phyloP scores from a whole-genome alignment of 495 filamentous ascomycete genomes.

The Aspergillus asperescens region DNA sequence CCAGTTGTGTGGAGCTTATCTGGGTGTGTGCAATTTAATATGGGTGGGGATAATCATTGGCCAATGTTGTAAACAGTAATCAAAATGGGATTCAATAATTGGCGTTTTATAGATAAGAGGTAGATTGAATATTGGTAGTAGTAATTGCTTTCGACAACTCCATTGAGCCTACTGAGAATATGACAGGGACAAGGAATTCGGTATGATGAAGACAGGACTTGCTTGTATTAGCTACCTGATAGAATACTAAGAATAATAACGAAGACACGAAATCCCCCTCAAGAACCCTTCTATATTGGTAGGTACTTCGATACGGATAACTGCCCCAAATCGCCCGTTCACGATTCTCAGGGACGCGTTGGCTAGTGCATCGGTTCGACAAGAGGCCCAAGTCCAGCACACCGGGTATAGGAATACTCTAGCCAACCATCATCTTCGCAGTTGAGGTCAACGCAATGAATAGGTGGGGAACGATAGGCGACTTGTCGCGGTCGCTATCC shows the following conservation, averaged over 20 bases:
- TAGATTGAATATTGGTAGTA: too few relatives aligned
- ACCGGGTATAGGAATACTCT: conserved; percentile 29
- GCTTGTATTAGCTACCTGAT: conserved; percentile 5
- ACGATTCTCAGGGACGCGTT: conserved; percentile 17
- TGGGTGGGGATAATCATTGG: too few relatives aligned
- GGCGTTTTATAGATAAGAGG: too few relatives aligned
- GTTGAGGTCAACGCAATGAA: conserved; percentile 19
- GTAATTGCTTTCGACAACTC: too few relatives aligned
- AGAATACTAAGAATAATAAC: conserved; percentile 7
- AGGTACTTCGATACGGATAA: conserved; percentile 11
- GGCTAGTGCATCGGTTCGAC: conserved; percentile 30
- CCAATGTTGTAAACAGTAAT: too few relatives aligned
- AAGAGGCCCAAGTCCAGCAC: conserved; percentile 34
- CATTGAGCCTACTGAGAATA: too few relatives aligned
- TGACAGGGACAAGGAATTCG: not conserved
- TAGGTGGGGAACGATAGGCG: conserved; percentile 19
- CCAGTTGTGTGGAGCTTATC: too few relatives aligned
- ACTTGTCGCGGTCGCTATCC: conserved; percentile 32
- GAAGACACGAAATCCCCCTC: conserved; percentile 8
- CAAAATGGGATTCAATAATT: too few relatives aligned
- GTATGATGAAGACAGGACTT: not conserved
- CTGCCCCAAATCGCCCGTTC: conserved; percentile 22
- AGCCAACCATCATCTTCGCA: conserved; percentile 17
- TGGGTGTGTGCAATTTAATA: too few relatives aligned
- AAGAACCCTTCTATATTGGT: conserved; percentile 9